These are phyloP conservation scores for Aspergillus nidulans DNA, from an alignment of 495 filamentous ascomycete species.

Conservation along the genomic window DNA sequence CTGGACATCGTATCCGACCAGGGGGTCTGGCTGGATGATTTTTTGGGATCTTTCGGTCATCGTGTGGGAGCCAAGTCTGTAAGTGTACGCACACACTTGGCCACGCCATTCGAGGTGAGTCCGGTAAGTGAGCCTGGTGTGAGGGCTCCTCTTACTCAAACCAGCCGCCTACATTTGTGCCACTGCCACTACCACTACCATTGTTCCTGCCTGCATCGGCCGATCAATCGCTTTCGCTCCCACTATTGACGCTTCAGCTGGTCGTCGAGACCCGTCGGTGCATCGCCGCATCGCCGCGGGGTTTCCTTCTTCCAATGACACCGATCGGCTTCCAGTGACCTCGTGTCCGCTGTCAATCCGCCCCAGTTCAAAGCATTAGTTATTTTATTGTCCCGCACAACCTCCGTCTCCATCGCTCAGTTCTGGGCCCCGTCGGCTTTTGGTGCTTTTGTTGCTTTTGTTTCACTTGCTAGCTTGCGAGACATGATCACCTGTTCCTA, in stretches of 20 bases:
- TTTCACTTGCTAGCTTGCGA: slow-evolving; percentile 4
- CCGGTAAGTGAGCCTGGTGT: no score
- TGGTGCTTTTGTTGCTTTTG: background rate
- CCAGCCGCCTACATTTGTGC: slow-evolving; percentile 22
- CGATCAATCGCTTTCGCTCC: background rate
- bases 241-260: no score
- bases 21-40: background rate
- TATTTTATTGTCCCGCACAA: background rate
- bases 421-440: slow-evolving; percentile 12
- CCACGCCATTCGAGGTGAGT: no score
- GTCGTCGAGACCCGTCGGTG: background rate
- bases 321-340: slow-evolving; percentile 3
- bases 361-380: background rate
- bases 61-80: no score
- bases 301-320: background rate
- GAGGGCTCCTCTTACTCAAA: slow-evolving; percentile 18
- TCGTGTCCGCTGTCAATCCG: slow-evolving; percentile 16
- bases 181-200: background rate
- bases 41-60: no score
- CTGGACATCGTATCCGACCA: background rate
- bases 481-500: slow-evolving; percentile 16
- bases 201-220: slow-evolving; percentile 15
- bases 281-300: no score
- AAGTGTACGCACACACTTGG: no score
- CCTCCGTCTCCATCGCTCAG: slow-evolving; percentile 4